These are phyloP conservation scores for Cryptococcus sp. DNA, from an alignment of 1,284 basidiomycete species.

Conservation along the genomic window DNA sequence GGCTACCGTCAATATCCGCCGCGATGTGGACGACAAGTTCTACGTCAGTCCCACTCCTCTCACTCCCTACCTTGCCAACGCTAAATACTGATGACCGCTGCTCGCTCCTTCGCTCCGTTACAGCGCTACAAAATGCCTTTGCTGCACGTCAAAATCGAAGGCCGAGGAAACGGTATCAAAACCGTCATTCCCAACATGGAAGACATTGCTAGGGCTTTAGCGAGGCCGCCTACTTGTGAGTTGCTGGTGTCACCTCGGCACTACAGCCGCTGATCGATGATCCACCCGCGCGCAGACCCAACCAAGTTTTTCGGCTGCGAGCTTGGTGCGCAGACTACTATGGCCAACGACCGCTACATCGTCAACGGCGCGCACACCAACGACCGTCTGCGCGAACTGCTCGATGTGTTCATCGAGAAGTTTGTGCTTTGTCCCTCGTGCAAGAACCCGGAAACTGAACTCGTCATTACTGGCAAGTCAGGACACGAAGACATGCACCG, in stretches of 20 bases:
- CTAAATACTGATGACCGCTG: neutral
- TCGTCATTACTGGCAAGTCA: slow-evolving; percentile 69
- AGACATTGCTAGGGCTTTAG: slow-evolving; percentile 93
- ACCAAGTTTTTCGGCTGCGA: slow-evolving; percentile 99
- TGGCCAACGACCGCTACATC: slow-evolving; percentile 96
- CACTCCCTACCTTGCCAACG: neutral
- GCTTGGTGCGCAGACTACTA: slow-evolving; percentile 94
- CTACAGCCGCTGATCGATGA: slow-evolving; percentile 7
- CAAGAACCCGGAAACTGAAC: slow-evolving; percentile 99
- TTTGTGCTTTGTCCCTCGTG: slow-evolving; percentile 96
- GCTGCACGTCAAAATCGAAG: slow-evolving; percentile 94
- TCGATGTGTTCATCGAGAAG: slow-evolving; percentile 96
- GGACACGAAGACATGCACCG: slow-evolving; percentile 87
- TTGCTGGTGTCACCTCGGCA: slow-evolving; percentile 5
- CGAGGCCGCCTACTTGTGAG: slow-evolving; percentile 80
- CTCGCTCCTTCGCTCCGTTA: slow-evolving; percentile 11
- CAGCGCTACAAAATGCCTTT: slow-evolving; percentile 77
- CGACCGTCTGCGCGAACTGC: slow-evolving; percentile 87
- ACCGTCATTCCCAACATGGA: slow-evolving; percentile 98
- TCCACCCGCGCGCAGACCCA: slow-evolving; percentile 62
- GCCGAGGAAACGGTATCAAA: slow-evolving; percentile 99
- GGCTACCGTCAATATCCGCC: slow-evolving; percentile 94
- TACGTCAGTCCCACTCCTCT: slow-evolving; percentile 47
- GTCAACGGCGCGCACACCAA: slow-evolving; percentile 97
- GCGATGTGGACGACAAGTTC: slow-evolving; percentile 84